phyloP scores from a whole-genome alignment of 257 asterid genomes.

The Nemophila menziesii region DNA sequence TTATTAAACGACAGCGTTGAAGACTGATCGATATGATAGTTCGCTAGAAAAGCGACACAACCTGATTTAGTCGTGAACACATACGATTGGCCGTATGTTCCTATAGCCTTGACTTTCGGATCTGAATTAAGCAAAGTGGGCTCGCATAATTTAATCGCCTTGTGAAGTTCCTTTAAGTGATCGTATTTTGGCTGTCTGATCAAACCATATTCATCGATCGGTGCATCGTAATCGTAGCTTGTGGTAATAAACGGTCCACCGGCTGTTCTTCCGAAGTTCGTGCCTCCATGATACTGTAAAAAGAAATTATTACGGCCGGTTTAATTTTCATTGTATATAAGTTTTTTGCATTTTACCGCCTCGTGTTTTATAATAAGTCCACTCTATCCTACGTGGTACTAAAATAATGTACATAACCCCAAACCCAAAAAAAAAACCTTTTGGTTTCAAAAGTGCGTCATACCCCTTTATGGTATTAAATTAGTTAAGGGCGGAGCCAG shows the following conservation, averaged over 20 bases:
- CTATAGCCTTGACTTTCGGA: constrained; percentile 43
- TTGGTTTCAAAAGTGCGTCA: no score
- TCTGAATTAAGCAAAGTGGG: constrained; percentile 58
- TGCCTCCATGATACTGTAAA: constrained; percentile 88
- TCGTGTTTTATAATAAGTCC: no score
- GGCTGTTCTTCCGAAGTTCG: constrained; percentile 89
- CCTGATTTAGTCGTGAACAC: constrained; percentile 38
- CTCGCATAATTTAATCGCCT: constrained; percentile 61
- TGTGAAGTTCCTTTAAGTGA: constrained; percentile 78
- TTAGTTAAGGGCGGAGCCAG: no score
- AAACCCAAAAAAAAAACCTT: no score
- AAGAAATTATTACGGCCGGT: no score
- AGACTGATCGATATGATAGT: constrained; percentile 43
- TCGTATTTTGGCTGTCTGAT: constrained; percentile 79
- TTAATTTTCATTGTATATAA: no score
- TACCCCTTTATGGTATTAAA: no score
- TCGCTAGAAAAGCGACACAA: constrained; percentile 83
- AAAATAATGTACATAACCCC: no score
- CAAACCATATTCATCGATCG: constrained; percentile 93
- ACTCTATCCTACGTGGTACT: no score
- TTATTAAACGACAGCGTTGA: constrained; percentile 59
- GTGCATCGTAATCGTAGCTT: constrained; percentile 98
- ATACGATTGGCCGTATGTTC: constrained; percentile 70
- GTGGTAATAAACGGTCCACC: constrained; percentile 97
- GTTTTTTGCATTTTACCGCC: no score